Conservation (phyloP, 2,329 filamentous ascomycete genomes). For the Arthrinium puccinioides region DNA sequence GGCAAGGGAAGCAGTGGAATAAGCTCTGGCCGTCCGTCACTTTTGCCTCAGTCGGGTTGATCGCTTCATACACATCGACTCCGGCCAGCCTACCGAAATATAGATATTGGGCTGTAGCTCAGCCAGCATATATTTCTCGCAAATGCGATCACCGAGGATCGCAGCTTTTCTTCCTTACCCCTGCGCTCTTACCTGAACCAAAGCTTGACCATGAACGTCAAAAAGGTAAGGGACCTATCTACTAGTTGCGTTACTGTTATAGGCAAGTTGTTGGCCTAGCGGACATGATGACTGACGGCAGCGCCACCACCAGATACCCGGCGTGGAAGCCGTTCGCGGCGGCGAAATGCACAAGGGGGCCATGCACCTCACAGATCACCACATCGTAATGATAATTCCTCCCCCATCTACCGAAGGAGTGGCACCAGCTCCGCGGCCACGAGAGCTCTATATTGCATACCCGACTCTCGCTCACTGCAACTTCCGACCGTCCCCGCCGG, state of each 20-base stretch:
- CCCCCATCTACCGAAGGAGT: conserved; percentile 13
- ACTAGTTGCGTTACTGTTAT: neutral
- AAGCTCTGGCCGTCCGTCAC: too few species aligned
- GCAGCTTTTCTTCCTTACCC: neutral
- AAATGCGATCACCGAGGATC: too few species aligned
- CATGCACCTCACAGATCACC: conserved; percentile 55
- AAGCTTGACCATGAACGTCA: conserved; percentile 18
- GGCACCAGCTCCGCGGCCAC: conserved; percentile 18
- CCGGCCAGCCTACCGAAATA: too few species aligned
- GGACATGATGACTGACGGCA: too few species aligned
- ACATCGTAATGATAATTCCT: conserved; percentile 35
- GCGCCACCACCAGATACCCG: conserved; percentile 51
- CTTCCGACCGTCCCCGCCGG: conserved; percentile 64
- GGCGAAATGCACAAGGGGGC: conserved; percentile 50
- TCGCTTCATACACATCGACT: too few species aligned
- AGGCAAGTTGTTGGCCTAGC: too few species aligned
- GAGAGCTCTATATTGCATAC: conserved; percentile 90
- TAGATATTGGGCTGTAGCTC: too few species aligned
- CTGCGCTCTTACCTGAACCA: neutral
- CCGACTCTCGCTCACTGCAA: conserved; percentile 81
- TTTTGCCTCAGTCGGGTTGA: too few species aligned
- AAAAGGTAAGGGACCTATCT: conserved; percentile 20
- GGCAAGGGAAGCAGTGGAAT: too few species aligned
- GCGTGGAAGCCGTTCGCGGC: conserved; percentile 53
- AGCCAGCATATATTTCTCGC: too few species aligned